Percentiles rank a stretch among this genome's conserved stretches.
Evolutionary conservation across 2,329 filamentous ascomycete species (phyloP).

Genomic region (Ophiostoma ips): DNA sequence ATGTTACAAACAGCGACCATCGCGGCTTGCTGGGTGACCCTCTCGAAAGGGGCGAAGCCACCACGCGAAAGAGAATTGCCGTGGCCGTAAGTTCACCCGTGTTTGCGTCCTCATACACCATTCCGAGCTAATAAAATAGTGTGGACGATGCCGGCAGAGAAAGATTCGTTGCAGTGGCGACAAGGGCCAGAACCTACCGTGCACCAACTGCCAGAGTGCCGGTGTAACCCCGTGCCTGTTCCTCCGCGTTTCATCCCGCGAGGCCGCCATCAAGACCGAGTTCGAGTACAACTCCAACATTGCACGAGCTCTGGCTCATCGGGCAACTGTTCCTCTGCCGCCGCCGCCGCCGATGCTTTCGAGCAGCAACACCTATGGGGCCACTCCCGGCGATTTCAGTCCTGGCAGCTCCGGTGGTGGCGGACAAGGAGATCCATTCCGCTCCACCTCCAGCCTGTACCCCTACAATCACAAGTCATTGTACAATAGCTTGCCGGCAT

Average conservation of each 20-base stretch:
- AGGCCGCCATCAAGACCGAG: constrained; percentile 5
- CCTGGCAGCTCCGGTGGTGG: neutral
- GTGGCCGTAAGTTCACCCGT: constrained; percentile 35
- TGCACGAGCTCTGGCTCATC: constrained; percentile 5
- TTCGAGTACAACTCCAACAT: constrained; percentile 5
- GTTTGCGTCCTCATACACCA: neutral
- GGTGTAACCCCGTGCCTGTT: constrained; percentile 63
- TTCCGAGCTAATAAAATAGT: constrained; percentile 36
- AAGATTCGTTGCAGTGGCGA: constrained; percentile 95
- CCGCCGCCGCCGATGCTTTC: neutral
- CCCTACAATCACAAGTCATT: constrained; percentile 4
- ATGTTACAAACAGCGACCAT: constrained; percentile 14
- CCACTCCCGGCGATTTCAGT: neutral
- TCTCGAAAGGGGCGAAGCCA: constrained; percentile 25
- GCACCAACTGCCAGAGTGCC: constrained; percentile 67
- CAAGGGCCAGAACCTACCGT: constrained; percentile 59
- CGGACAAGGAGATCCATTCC: neutral
- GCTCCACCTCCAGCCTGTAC: neutral
- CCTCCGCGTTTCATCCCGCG: constrained; percentile 39
- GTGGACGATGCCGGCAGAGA: constrained; percentile 74
- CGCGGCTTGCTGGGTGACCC: constrained; percentile 25
- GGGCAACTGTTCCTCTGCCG: neutral
- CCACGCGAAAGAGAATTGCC: constrained; percentile 43
- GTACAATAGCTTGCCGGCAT: neutral
- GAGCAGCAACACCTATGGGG: neutral